These are phyloP conservation scores for Colletotrichum camelliae DNA, from an alignment of 2,329 filamentous ascomycete genomes.

Conservation along the genomic window DNA sequence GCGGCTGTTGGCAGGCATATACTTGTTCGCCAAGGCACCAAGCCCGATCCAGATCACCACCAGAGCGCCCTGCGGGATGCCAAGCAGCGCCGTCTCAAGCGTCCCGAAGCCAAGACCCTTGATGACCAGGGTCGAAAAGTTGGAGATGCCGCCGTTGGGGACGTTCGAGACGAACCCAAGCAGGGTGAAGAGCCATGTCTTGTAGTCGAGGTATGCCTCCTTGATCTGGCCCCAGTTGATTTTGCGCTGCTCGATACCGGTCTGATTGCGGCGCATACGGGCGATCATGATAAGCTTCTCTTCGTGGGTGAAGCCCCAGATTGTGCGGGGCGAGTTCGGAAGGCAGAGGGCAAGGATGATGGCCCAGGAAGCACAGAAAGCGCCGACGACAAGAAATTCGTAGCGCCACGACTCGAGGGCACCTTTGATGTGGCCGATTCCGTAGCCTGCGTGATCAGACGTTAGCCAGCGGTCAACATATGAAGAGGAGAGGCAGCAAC, in stretches of 20 bases:
- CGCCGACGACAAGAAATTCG: constrained; percentile 69
- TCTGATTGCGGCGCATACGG: constrained; percentile 61
- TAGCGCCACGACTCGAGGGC: constrained; percentile 68
- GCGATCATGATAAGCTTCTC: constrained; percentile 62
- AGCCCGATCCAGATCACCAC: constrained; percentile 46
- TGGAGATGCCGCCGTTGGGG: constrained; percentile 64
- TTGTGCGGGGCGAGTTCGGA: constrained; percentile 62
- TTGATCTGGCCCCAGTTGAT: constrained; percentile 59
- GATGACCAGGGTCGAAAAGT: constrained; percentile 66
- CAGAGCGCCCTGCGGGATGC: constrained; percentile 42
- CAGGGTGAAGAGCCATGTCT: constrained; percentile 63
- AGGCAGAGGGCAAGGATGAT: constrained; percentile 62
- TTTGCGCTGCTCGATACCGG: constrained; percentile 61
- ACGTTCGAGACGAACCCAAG: constrained; percentile 59
- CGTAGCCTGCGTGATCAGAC: constrained; percentile 44
- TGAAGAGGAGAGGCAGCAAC: neutral
- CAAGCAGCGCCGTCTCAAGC: constrained; percentile 39
- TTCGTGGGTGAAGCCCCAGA: constrained; percentile 52
- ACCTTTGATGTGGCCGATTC: constrained; percentile 64
- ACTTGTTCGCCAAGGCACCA: constrained; percentile 41
- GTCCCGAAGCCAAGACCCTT: constrained; percentile 58
- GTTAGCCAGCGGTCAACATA: neutral
- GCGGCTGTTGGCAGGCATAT: constrained; percentile 50
- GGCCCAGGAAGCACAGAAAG: constrained; percentile 64
- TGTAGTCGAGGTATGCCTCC: constrained; percentile 63